Evolutionary conservation across 129 eudicot genomes (phyloP).

Genomic region (Solidago caesia): DNA sequence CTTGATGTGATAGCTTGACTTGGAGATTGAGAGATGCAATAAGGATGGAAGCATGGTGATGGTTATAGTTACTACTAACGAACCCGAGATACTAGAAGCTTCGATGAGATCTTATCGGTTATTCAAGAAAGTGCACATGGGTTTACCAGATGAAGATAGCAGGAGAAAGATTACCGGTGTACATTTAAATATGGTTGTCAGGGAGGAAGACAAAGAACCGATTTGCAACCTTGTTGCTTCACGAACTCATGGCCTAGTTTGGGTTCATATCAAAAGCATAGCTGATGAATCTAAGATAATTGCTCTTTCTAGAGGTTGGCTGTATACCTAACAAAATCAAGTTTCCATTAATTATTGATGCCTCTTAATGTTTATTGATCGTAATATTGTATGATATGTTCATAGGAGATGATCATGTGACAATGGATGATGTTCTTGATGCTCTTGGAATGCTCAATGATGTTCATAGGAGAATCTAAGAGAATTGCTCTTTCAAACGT

Average conservation of each 20-base stretch:
- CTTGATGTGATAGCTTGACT: not conserved
- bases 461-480: too few relatives aligned
- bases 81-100: not conserved
- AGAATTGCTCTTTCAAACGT: not conserved
- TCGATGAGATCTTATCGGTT: not conserved
- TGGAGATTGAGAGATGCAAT: not conserved
- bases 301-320: not conserved
- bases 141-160: not conserved
- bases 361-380: not conserved
- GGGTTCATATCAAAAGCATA: not conserved
- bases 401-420: not conserved
- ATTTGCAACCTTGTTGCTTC: conserved; percentile 2
- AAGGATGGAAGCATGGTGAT: not conserved
- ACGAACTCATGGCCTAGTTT: not conserved
- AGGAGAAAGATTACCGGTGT: not conserved
- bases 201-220: not conserved
- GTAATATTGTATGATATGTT: not conserved
- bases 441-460: not conserved
- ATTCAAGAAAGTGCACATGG: not conserved
- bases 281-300: not conserved
- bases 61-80: not conserved
- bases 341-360: not conserved
- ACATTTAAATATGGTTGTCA: not conserved
- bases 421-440: not conserved
- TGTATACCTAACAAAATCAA: not conserved